A percentile compares a stretch with the other conserved stretches of the same genome.
Conservation (phyloP, 2,329 filamentous ascomycete genomes). For the Penicillium brasilianum region DNA sequence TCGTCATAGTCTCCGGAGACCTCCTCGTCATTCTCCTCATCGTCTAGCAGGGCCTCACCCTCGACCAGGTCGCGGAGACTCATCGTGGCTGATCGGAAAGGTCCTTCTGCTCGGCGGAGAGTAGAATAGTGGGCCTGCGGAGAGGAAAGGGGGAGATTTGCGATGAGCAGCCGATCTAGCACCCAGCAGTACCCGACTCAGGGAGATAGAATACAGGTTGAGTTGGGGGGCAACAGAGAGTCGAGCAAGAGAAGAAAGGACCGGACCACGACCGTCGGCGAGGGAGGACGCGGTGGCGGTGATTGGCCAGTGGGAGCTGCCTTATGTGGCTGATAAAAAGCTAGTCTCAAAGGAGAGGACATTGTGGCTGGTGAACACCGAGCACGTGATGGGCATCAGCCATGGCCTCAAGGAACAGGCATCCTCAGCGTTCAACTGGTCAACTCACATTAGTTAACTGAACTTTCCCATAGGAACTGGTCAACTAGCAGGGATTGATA, state of each 20-base stretch:
- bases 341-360: background rate
- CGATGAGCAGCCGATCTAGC: constrained; percentile 15
- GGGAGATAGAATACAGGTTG: constrained; percentile 10
- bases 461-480: background rate
- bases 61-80: constrained; percentile 73
- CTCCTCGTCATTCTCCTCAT: constrained; percentile 81
- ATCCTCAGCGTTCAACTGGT: background rate
- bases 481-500: background rate
- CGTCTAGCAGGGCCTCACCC: constrained; percentile 83
- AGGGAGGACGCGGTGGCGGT: constrained; percentile 30
- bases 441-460: background rate
- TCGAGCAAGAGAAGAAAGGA: constrained; percentile 26
- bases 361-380: background rate
- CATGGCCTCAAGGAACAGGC: background rate
- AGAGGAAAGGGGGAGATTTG: constrained; percentile 5
- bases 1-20: constrained; percentile 75
- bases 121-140: constrained; percentile 10
- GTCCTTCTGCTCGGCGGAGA: constrained; percentile 24
- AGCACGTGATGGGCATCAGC: background rate
- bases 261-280: constrained; percentile 26
- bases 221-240: constrained; percentile 12
- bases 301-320: constrained; percentile 17
- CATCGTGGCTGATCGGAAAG: constrained; percentile 54
- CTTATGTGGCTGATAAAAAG: background rate
- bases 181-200: constrained; percentile 18